Conservation (phyloP, 176 grass and related monocot genomes). For the Paspalum notatum region DNA sequence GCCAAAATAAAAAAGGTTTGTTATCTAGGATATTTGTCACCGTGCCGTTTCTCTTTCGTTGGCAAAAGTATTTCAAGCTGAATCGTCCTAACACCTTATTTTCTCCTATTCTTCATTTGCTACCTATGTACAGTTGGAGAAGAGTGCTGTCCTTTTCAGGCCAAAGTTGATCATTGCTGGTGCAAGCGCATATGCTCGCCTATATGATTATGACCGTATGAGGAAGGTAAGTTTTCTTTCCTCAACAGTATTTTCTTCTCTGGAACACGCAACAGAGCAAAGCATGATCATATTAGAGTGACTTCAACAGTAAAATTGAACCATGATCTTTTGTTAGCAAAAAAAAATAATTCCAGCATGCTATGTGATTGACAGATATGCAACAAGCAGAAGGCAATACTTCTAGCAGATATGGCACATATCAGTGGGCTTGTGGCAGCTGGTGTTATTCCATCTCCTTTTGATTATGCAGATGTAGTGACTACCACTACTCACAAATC, state of each 20-base stretch:
- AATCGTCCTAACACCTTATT: slow-evolving; percentile 25
- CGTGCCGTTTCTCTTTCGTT: slow-evolving; percentile 25
- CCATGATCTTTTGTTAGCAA: slow-evolving; percentile 15
- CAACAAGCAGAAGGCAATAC: slow-evolving; percentile 97
- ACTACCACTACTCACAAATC: slow-evolving; percentile 99
- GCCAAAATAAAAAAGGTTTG: not conserved
- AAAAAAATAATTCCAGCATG: slow-evolving; percentile 34
- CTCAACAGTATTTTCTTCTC: not conserved
- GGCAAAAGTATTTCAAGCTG: slow-evolving; percentile 41
- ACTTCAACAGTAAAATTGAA: slow-evolving; percentile 14
- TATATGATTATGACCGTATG: slow-evolving; percentile 95
- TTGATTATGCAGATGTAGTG: slow-evolving; percentile 96
- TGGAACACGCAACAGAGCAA: not conserved
- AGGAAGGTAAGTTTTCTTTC: slow-evolving; percentile 66
- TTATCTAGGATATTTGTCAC: slow-evolving; percentile 39
- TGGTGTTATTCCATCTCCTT: slow-evolving; percentile 93
- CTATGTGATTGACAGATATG: slow-evolving; percentile 71
- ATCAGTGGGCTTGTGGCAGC: slow-evolving; percentile 96
- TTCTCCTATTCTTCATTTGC: slow-evolving; percentile 39
- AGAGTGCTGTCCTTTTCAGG: slow-evolving; percentile 88
- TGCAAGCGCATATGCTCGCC: slow-evolving; percentile 95
- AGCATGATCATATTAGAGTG: not conserved
- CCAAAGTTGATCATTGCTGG: slow-evolving; percentile 98
- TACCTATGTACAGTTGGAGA: slow-evolving; percentile 72
- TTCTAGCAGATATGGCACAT: slow-evolving; percentile 99